Evolutionary conservation across 331 rosid genomes (phyloP).

Genomic region (Pyrus hybrid): DNA sequence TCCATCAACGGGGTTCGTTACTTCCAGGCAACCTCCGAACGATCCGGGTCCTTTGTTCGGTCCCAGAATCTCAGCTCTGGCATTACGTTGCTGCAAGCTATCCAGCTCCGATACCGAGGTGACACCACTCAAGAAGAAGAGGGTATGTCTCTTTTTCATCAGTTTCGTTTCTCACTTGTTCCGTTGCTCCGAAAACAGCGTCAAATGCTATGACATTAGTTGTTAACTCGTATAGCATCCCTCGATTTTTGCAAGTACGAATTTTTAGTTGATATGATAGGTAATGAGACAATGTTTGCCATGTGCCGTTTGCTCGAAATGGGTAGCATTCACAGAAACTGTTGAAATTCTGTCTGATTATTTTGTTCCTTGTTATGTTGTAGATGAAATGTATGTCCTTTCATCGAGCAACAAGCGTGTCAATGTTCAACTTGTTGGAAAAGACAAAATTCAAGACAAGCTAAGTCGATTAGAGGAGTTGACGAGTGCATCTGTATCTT

Average conservation of each 20-base stretch:
- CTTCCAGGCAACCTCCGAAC: conserved; percentile 55
- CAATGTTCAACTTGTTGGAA: conserved; percentile 67
- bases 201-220: background rate
- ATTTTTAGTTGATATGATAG: background rate
- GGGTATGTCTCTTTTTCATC: conserved; percentile 33
- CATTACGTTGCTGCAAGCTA: conserved; percentile 67
- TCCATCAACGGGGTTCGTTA: conserved; percentile 64
- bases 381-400: conserved; percentile 96
- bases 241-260: background rate
- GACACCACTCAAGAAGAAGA: conserved; percentile 80
- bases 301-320: background rate
- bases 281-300: background rate
- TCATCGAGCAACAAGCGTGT: conserved; percentile 79
- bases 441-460: conserved; percentile 73
- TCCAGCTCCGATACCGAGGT: conserved; percentile 57
- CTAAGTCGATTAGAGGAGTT: conserved; percentile 82
- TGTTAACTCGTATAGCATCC: background rate
- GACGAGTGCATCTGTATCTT: conserved; percentile 55
- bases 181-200: background rate
- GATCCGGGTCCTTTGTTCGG: conserved; percentile 76
- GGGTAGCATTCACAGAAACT: background rate
- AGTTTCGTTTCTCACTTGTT: background rate
- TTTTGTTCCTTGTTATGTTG: conserved; percentile 14
- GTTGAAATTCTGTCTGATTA: background rate
- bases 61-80: conserved; percentile 54